Conservation (phyloP, 805 yeast genomes). For the Brettanomyces naardenensis region DNA sequence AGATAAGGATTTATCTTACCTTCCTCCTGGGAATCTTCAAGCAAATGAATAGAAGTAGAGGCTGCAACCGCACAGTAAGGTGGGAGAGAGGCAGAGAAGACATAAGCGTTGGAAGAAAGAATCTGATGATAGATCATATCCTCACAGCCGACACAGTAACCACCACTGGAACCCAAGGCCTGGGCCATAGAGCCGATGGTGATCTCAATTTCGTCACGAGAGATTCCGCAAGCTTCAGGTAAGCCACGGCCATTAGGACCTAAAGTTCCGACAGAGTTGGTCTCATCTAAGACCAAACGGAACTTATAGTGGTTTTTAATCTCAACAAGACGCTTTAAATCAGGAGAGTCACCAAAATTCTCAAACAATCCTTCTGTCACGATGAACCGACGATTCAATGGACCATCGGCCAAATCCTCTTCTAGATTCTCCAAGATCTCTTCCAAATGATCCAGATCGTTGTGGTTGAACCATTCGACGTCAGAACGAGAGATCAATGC, state of each 20-base stretch:
- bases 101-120: constrained; percentile 81
- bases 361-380: constrained; percentile 87
- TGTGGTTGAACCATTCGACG: constrained; percentile 78
- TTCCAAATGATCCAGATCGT: constrained; percentile 79
- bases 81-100: constrained; percentile 91
- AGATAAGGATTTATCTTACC: constrained; percentile 30
- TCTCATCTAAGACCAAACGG: constrained; percentile 82
- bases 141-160: constrained; percentile 80
- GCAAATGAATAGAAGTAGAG: constrained; percentile 37
- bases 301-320: constrained; percentile 78
- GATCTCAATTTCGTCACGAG: constrained; percentile 69
- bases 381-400: constrained; percentile 83
- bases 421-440: constrained; percentile 52
- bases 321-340: constrained; percentile 58
- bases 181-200: constrained; percentile 83
- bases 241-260: constrained; percentile 85
- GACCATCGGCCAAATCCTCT: constrained; percentile 56
- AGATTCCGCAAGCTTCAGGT: constrained; percentile 62
- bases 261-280: constrained; percentile 76
- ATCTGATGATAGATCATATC: constrained; percentile 90
- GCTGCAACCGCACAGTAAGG: constrained; percentile 75
- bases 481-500: constrained; percentile 79
- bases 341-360: constrained; percentile 72
- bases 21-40: constrained; percentile 29
- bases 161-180: constrained; percentile 82